phyloP scores from a whole-genome alignment of 805 yeast genomes.

The Yamadazyma paraphyllophila region DNA sequence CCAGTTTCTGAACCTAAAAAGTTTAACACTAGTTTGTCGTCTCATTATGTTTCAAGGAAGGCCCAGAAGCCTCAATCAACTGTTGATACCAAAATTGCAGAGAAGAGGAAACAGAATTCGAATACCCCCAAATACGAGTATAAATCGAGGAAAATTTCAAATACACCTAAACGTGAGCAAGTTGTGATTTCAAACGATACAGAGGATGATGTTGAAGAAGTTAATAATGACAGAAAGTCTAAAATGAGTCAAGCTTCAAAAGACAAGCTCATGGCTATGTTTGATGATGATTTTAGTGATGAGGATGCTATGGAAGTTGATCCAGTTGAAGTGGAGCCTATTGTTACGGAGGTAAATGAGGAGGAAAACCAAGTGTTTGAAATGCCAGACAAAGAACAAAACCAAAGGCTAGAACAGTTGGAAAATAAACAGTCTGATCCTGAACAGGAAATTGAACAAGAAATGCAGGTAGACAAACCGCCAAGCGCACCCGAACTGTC shows the following conservation, averaged over 20 bases:
- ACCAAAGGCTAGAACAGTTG: background rate
- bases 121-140: constrained; percentile 23
- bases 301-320: constrained; percentile 7
- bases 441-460: constrained; percentile 1
- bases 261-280: constrained; percentile 5
- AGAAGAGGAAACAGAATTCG: constrained; percentile 6
- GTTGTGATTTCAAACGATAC: constrained; percentile 17
- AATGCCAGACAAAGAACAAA: constrained; percentile 1
- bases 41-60: constrained; percentile 31
- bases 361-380: constrained; percentile 6
- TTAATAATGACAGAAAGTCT: background rate
- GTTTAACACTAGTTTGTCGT: constrained; percentile 17
- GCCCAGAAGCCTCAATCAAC: constrained; percentile 10
- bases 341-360: background rate
- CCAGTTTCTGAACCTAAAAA: background rate
- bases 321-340: background rate
- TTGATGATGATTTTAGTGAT: constrained; percentile 17
- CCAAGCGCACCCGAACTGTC: background rate
- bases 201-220: constrained; percentile 11
- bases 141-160: constrained; percentile 36
- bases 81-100: constrained; percentile 7
- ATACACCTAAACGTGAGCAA: constrained; percentile 24
- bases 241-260: constrained; percentile 1
- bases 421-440: background rate
- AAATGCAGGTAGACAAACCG: no score